These are phyloP conservation scores for Barnettozyma pratensis DNA, from an alignment of 805 yeast species.

Conservation along the genomic window DNA sequence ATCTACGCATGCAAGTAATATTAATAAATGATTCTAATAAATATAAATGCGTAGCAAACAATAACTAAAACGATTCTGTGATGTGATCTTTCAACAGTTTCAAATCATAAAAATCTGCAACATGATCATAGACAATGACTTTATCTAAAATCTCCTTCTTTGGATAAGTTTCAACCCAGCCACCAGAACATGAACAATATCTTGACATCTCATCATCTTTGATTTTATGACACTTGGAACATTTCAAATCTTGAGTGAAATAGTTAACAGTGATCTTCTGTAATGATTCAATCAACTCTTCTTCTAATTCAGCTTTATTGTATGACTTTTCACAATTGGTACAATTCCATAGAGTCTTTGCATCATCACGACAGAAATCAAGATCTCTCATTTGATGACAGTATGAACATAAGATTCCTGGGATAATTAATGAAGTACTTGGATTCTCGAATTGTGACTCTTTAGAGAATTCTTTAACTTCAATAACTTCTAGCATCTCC, in stretches of 20 bases:
- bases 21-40: not conserved
- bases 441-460: slow-evolving; percentile 74
- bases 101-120: slow-evolving; percentile 57
- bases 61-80: slow-evolving; percentile 11
- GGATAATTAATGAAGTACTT: slow-evolving; percentile 58
- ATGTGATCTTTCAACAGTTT: slow-evolving; percentile 40
- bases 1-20: not conserved
- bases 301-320: slow-evolving; percentile 71
- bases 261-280: slow-evolving; percentile 51
- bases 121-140: slow-evolving; percentile 47
- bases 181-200: slow-evolving; percentile 86
- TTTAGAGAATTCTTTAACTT: slow-evolving; percentile 77
- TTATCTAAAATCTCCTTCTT: slow-evolving; percentile 39
- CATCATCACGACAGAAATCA: slow-evolving; percentile 74
- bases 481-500: slow-evolving; percentile 67
- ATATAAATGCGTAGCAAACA: not conserved
- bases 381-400: slow-evolving; percentile 73
- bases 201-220: slow-evolving; percentile 64
- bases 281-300: slow-evolving; percentile 64
- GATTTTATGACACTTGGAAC: slow-evolving; percentile 68
- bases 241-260: slow-evolving; percentile 74
- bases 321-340: slow-evolving; percentile 58
- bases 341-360: slow-evolving; percentile 49
- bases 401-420: slow-evolving; percentile 69
- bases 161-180: slow-evolving; percentile 59